phyloP scores from a whole-genome alignment of 1,139 yeast genomes.

The Ogataea hybrid region DNA sequence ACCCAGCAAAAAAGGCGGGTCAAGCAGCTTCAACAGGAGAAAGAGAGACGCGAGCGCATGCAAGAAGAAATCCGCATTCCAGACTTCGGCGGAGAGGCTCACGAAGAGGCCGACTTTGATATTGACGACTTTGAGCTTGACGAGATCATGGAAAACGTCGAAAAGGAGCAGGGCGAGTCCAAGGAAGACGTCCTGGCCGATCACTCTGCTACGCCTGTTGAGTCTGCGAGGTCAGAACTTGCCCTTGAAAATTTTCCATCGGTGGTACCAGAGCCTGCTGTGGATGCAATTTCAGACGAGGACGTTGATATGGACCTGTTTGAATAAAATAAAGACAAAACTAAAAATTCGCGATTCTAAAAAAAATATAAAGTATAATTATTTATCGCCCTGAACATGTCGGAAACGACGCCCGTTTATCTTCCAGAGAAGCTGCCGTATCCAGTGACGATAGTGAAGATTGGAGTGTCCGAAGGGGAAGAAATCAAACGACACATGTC shows the following conservation, averaged over 20 bases:
- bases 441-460: conserved; percentile 63
- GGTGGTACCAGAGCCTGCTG: background rate
- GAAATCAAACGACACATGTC: conserved; percentile 51
- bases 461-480: conserved; percentile 46
- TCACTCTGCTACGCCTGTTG: too few relatives aligned
- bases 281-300: conserved; percentile 1
- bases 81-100: conserved; percentile 27
- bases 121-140: conserved; percentile 18
- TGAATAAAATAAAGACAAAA: background rate
- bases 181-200: background rate
- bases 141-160: conserved; percentile 11
- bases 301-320: conserved; percentile 9
- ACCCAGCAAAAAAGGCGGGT: conserved; percentile 34
- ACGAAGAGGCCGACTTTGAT: conserved; percentile 16
- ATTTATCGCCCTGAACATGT: conserved; percentile 14
- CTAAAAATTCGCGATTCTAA: conserved; percentile 2
- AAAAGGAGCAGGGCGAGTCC: conserved; percentile 1
- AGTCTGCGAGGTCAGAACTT: too few relatives aligned
- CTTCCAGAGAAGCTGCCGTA: conserved; percentile 61
- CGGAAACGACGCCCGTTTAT: conserved; percentile 33
- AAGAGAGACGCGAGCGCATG: conserved; percentile 30
- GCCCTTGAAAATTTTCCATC: too few relatives aligned
- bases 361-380: background rate
- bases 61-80: conserved; percentile 21
- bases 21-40: conserved; percentile 32